Evolutionary conservation across 305 asterid genomes (phyloP), one percentile per base, ranked within the genome.

Genomic region (Andrographis paniculata): DNA sequence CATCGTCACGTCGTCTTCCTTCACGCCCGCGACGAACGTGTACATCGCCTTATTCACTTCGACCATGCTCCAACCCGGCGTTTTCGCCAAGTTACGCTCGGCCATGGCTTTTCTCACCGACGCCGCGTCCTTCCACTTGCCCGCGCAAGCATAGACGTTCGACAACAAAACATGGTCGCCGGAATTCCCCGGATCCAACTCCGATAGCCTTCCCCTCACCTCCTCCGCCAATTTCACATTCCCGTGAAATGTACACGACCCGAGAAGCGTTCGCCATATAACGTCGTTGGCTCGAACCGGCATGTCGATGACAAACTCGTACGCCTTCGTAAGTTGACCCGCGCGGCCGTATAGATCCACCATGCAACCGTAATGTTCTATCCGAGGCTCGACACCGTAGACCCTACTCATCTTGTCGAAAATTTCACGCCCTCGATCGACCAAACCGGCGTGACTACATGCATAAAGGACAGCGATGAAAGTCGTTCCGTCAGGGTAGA

Each of bases 311-410:
- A 78, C 50, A 42, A 80, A 87, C 14, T 87, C 63, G 20, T 72
- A 78, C 6, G 96, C 96, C 64, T 66, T 70, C 31, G 19, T 35
- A 23, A 87, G 61, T 41, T 70, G 74, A 16, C 93, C 91, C 2
- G 92, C 78, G n/a, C 95, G 71, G 14, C 95, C 74, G 43, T 78
- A 84, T 42, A 87, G 64, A 76, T 87, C 96, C 46, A 87, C 96
- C 87, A 87, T 87, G 46, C 94, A 87, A 45, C 96, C 96, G 37
- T 78, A 87, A 43, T 87, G 96, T 50, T 87, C 96, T 9, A 76
- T 70, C 19, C 65, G 60, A 9, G 86, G 94, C 52, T 58, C 47
- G 31, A 87, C 62, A 18, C 69, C 64, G 50, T 80, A 78, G 1
- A 62, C 59, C 27, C 47, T 45, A 12, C 69, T 63, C 94, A 87